Evolutionary conservation across 2,329 filamentous ascomycete genomes (phyloP), one percentile per base, ranked within the genome.

Genomic region (Penicillium sp.): DNA sequence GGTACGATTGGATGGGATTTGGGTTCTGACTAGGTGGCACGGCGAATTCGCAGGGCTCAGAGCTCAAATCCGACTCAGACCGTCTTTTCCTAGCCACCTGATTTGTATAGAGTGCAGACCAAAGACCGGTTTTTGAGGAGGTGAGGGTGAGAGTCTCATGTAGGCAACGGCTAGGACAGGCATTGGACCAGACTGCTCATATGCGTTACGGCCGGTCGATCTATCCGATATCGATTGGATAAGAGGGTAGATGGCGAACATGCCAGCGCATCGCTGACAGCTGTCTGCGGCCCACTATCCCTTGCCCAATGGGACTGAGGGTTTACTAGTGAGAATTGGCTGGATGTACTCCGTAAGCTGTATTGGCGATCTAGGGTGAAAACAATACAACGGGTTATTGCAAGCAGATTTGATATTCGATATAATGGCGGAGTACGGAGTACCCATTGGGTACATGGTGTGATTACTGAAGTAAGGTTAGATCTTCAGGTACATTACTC

Each of bases 221-320:
- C 44, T 43, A 50, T 50, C 39, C 40, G 14, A 48, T 49, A 49
- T 53, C 47, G 34, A 53, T 53, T 50, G 46, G 51, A 10, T 40
- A 32, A 21, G 36, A 49, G 21, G 18, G 44, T 24, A 49, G 14
- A 44, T 43, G 46, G 40, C 46, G 32, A 50, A 49, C 39, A 29
- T 53, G 51, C 51, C 51, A 53, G 31, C 51, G 51, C 51, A 53
- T 53, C 51, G 40, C 32, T 45, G 51, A 53, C 46, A 53, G 40
- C 43, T 53, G 51, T 53, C 41, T 11, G 44, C 1, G 39, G 40
- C 41, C 46, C 50, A 53, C 45, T 16, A 29, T 14, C 24, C 43
- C 21, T 53, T 42, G 13, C 21, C 50, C 50, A 49, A 53, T 49
- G 16, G 34, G 38, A 40, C 5, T 10, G 18, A 18, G 38, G 38